Conservation (phyloP, 108 stramenopile genomes). For the Nitzschia sp. region DNA sequence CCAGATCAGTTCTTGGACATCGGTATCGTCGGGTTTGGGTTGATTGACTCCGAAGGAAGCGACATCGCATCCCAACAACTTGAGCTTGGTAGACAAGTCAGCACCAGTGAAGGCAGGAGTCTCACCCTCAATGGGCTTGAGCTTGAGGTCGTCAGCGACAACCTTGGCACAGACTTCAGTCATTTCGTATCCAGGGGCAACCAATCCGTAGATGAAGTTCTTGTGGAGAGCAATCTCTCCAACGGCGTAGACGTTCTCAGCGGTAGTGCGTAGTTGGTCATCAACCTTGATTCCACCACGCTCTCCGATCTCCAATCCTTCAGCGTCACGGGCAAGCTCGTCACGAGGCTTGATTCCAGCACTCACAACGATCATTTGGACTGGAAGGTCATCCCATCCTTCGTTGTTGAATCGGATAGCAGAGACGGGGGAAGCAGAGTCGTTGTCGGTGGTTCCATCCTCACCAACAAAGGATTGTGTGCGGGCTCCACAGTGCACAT, state of each 20-base stretch:
- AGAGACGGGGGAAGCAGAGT: conserved; percentile 64
- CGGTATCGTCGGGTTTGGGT: conserved; percentile 75
- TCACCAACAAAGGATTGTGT: conserved; percentile 83
- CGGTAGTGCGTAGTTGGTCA: conserved; percentile 75
- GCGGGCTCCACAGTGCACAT: conserved; percentile 89
- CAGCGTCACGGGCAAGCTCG: conserved; percentile 70
- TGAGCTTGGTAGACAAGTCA: conserved; percentile 93
- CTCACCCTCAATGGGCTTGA: conserved; percentile 32
- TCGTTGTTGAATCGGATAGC: conserved; percentile 81
- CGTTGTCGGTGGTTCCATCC: conserved; percentile 80
- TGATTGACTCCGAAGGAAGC: conserved; percentile 91
- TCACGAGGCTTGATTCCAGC: conserved; percentile 94
- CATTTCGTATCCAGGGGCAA: conserved; percentile 90
- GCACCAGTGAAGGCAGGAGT: conserved; percentile 82
- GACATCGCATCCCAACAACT: conserved; percentile 93
- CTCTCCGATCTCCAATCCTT: conserved; percentile 74
- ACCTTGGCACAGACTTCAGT: conserved; percentile 85
- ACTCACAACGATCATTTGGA: conserved; percentile 89
- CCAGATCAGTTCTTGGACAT: conserved; percentile 84
- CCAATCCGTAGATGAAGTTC: conserved; percentile 92
- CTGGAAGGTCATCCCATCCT: conserved; percentile 85
- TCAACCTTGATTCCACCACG: conserved; percentile 90
- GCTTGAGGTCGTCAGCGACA: conserved; percentile 60
- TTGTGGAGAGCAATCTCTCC: conserved; percentile 91
- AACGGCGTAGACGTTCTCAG: conserved; percentile 83